These are phyloP conservation scores for Marchantia paleacea DNA, from an alignment of 225 moss, liverwort and hornwort genomes.

Conservation along the genomic window DNA sequence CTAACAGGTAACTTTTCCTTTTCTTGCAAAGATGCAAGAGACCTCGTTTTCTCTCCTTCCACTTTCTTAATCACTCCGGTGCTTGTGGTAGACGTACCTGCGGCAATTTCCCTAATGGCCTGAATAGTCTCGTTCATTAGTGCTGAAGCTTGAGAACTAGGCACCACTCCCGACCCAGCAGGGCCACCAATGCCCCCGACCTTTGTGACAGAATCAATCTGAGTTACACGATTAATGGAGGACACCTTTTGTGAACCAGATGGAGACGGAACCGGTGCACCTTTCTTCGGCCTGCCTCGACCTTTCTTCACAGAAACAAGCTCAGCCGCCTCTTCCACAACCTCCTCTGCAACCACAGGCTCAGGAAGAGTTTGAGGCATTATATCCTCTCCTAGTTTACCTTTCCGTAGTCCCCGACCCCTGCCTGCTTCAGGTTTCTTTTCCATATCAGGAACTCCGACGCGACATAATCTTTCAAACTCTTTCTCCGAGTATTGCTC, in stretches of 20 bases:
- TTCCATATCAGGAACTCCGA: constrained; percentile 53
- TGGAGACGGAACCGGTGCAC: neutral
- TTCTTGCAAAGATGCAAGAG: constrained; percentile 40
- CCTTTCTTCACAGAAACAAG: constrained; percentile 35
- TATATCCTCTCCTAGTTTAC: constrained; percentile 37
- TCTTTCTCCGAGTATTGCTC: constrained; percentile 95
- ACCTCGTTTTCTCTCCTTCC: constrained; percentile 46
- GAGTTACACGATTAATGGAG: constrained; percentile 15
- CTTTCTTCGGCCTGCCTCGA: constrained; percentile 47
- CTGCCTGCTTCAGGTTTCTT: constrained; percentile 52
- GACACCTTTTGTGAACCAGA: constrained; percentile 19
- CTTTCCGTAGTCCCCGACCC: constrained; percentile 28
- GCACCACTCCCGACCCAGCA: neutral
- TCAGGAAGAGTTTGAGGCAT: constrained; percentile 18
- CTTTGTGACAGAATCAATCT: constrained; percentile 14
- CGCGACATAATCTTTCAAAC: constrained; percentile 85
- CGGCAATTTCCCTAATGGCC: constrained; percentile 15
- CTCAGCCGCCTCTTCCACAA: constrained; percentile 8
- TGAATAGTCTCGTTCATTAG: constrained; percentile 16
- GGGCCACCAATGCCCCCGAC: neutral
- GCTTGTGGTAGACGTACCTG: constrained; percentile 12
- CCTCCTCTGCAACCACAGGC: constrained; percentile 10
- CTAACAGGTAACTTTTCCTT: constrained; percentile 23
- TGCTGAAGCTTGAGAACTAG: constrained; percentile 1
- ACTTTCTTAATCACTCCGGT: constrained; percentile 24